phyloP scores from a whole-genome alignment of 805 yeast species.

The Aciculoconidium aculeatum region DNA sequence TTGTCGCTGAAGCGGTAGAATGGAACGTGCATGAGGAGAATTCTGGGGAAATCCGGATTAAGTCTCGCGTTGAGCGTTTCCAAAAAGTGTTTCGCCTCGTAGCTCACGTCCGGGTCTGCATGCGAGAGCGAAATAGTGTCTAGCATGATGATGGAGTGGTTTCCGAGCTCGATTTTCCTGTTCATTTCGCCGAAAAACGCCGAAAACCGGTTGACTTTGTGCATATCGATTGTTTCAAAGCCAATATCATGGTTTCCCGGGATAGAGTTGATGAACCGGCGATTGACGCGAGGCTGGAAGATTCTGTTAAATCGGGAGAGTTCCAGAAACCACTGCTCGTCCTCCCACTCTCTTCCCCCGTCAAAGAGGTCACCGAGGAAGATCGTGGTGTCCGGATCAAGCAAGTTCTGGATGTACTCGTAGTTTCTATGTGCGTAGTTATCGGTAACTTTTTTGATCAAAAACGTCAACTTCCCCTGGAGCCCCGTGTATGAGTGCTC shows the following conservation, averaged over 20 bases:
- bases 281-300: conserved; percentile 49
- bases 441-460: conserved; percentile 65
- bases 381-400: conserved; percentile 71
- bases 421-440: conserved; percentile 76
- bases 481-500: conserved; percentile 79
- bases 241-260: conserved; percentile 99
- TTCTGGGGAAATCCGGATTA: conserved; percentile 44
- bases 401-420: conserved; percentile 45
- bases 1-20: conserved; percentile 59
- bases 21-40: conserved; percentile 85
- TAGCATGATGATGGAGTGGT: conserved; percentile 65
- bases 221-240: conserved; percentile 64
- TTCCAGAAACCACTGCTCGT: conserved; percentile 64
- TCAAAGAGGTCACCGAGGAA: conserved; percentile 92
- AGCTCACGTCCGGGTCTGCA: conserved; percentile 32
- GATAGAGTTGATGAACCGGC: conserved; percentile 31
- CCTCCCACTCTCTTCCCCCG: conserved; percentile 88
- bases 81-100: conserved; percentile 53
- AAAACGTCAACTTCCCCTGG: conserved; percentile 40
- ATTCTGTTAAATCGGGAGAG: conserved; percentile 59
- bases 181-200: conserved; percentile 70
- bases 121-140: conserved; percentile 84
- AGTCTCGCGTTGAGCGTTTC: conserved; percentile 21
- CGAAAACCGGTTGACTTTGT: conserved; percentile 57
- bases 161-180: conserved; percentile 49